These are phyloP conservation scores for Neonectria magnoliae DNA, from an alignment of 2,329 filamentous ascomycete species.

Conservation along the genomic window DNA sequence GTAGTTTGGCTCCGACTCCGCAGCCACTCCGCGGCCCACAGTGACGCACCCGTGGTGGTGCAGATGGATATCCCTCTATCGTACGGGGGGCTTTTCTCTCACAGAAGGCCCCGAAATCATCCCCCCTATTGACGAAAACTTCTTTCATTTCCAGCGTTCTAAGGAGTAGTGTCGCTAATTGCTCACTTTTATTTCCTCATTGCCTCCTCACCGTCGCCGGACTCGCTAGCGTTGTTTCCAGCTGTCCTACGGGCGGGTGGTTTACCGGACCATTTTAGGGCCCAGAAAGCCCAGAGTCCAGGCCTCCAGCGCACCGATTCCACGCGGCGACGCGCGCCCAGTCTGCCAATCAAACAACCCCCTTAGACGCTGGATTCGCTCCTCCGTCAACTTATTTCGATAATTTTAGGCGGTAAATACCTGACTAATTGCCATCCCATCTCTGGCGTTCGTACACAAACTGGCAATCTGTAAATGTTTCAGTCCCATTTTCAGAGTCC, in stretches of 20 bases:
- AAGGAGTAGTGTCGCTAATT: background rate
- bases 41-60: background rate
- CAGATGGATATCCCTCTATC: background rate
- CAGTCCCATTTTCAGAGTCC: background rate
- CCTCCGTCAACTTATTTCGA: background rate
- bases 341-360: no score
- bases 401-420: background rate
- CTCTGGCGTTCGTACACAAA: background rate
- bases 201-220: background rate
- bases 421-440: no score
- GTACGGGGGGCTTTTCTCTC: background rate
- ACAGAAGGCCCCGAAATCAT: background rate
- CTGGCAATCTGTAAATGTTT: background rate
- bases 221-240: background rate
- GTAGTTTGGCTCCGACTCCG: background rate
- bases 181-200: background rate
- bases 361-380: background rate
- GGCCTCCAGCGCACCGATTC: background rate
- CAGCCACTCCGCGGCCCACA: background rate
- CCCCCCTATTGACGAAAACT: background rate
- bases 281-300: background rate
- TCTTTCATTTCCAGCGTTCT: background rate
- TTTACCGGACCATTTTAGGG: background rate
- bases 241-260: background rate
- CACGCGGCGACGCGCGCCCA: slow-evolving; percentile 1